Percentiles rank a stretch among this genome's conserved stretches.
phyloP scores from a whole-genome alignment of 2,329 filamentous ascomycete species.

The Xylaria sp. region DNA sequence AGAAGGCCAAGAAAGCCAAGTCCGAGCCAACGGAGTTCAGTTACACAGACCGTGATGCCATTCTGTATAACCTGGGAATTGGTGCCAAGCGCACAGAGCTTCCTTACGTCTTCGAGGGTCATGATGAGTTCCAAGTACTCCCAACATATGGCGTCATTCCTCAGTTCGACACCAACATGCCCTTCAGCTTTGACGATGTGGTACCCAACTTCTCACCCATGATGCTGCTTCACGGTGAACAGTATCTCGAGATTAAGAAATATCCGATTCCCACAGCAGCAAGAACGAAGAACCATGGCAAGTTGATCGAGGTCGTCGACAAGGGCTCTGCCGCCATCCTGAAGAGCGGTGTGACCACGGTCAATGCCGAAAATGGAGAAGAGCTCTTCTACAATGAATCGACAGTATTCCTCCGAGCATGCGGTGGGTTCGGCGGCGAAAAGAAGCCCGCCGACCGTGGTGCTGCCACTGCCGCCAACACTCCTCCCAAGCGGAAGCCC shows the following conservation, averaged over 20 bases:
- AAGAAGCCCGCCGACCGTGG: constrained; percentile 80
- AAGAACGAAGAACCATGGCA: constrained; percentile 75
- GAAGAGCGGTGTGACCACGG: constrained; percentile 79
- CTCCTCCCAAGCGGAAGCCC: constrained; percentile 75
- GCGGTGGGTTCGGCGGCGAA: constrained; percentile 86
- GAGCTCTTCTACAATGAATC: constrained; percentile 97
- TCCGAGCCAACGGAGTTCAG: constrained; percentile 72
- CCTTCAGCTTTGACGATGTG: constrained; percentile 80
- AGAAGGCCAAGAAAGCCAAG: constrained; percentile 68
- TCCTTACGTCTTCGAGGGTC: constrained; percentile 85
- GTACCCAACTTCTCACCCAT: constrained; percentile 97
- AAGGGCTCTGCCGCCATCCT: constrained; percentile 90
- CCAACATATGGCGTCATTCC: constrained; percentile 97
- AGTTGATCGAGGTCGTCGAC: constrained; percentile 92
- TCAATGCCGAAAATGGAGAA: constrained; percentile 83
- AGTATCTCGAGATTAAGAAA: constrained; percentile 93
- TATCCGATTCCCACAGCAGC: constrained; percentile 88
- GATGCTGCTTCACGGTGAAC: constrained; percentile 99
- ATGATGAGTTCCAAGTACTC: constrained; percentile 89
- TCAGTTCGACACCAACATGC: constrained; percentile 82
- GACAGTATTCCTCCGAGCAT: constrained; percentile 90
- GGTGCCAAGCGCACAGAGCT: constrained; percentile 91
- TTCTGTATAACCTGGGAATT: constrained; percentile 94
- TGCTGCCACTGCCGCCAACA: constrained; percentile 78
- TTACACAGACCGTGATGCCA: constrained; percentile 85